Evolutionary conservation across 1,284 basidiomycete genomes (phyloP), one percentile per base, ranked within the genome.

Genomic region (Tetrapyrgos nigripes): DNA sequence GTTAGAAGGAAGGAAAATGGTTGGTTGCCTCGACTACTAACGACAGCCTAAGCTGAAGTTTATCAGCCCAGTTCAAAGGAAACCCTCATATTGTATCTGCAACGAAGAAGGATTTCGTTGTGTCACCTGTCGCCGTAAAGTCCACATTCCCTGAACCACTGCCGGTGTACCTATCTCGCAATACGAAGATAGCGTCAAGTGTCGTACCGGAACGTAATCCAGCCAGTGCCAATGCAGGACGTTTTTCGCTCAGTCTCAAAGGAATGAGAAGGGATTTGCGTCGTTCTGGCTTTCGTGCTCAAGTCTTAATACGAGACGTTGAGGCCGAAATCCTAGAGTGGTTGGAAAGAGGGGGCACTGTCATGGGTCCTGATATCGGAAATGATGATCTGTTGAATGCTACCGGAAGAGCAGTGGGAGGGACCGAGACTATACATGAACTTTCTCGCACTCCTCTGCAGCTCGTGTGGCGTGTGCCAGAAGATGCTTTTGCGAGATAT

Each of bases 61-160:
- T 35, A 21, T 59, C 63, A 93, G 90, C 87, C 62, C 82, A 76
- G 21, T 92, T 93, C 68, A 76, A 77, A 23, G 85, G 84, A 9
- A 93, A 93, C 66, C 84, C 85, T 1, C 86, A 92, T 69, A 81
- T 92, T 60, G 79, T 87, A 0, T 70, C 73, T 21, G 88, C 91
- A 1, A 79, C 82, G 13, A 81, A 72, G 73, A 71, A 67, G 54
- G 91, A 93, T 70, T 81, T 83, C 60, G 62, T 68, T 5, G 66
- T 85, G 4, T 76, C 78, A 1, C 63, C 71, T 4, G 83, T 88
- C 3, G 70, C 70, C 50, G 72, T 76, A 0, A 75, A 74, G 2
- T 49, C 85, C 11, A 93, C 91, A 0, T 93, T 93, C 67, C 91
- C 91, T 2, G 82, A 84, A 60, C 91, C 92, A 0, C 78, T 93